Conservation (phyloP, 352 stramenopile species). For the Phytophthora kernoviae region DNA sequence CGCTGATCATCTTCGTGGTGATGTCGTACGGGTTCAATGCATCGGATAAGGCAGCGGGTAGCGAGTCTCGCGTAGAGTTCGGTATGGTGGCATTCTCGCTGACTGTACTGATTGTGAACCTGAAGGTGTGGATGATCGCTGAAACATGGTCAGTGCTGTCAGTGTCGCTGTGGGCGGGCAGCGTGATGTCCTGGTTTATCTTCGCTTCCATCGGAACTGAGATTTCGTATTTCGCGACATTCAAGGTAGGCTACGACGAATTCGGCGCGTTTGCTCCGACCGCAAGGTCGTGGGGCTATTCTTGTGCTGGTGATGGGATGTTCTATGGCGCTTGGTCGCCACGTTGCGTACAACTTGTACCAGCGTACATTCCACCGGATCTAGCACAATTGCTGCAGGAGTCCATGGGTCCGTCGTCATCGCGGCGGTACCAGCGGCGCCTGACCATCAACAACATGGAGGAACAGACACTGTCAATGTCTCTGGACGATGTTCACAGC, state of each 20-base stretch:
- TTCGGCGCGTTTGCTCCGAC: constrained; percentile 73
- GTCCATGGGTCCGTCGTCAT: constrained; percentile 39
- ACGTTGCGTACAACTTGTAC: constrained; percentile 83
- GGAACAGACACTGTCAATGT: constrained; percentile 79
- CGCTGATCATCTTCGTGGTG: constrained; percentile 79
- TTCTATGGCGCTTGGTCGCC: constrained; percentile 65
- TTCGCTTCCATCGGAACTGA: constrained; percentile 66
- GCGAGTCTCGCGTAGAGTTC: constrained; percentile 81
- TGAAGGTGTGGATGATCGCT: constrained; percentile 92
- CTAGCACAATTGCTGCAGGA: constrained; percentile 75
- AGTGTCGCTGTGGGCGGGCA: constrained; percentile 59
- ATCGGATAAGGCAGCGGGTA: constrained; percentile 54
- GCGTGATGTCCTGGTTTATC: constrained; percentile 73
- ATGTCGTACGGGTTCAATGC: constrained; percentile 83
- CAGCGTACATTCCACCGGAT: constrained; percentile 77
- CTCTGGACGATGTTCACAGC: constrained; percentile 68
- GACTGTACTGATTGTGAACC: constrained; percentile 93
- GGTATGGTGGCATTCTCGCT: constrained; percentile 91
- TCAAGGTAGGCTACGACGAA: constrained; percentile 84
- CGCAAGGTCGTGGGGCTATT: constrained; percentile 58
- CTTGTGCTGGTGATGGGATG: constrained; percentile 75
- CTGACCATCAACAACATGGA: constrained; percentile 79
- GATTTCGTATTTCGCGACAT: constrained; percentile 56
- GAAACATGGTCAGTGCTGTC: constrained; percentile 79
- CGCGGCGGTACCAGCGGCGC: constrained; percentile 43